A percentile compares a stretch with the other conserved stretches of the same genome.
These are phyloP conservation scores for Bruguiera hainesii DNA, from an alignment of 441 rosid species.

Conservation along the genomic window DNA sequence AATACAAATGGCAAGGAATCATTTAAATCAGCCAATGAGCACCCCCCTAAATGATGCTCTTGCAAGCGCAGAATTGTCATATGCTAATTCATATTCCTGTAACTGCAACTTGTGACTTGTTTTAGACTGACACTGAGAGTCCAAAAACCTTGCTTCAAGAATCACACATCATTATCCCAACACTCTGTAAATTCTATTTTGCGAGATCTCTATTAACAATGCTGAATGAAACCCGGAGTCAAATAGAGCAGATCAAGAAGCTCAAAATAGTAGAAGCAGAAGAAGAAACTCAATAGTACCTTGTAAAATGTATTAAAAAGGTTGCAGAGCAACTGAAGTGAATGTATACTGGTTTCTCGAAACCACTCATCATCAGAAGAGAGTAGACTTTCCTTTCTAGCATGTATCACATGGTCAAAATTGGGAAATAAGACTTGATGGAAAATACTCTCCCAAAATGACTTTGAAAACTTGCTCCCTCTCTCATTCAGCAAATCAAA, in stretches of 20 bases:
- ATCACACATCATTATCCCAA: no score
- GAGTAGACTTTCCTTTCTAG: constrained; percentile 74
- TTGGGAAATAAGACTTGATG: constrained; percentile 97
- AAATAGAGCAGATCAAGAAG: constrained; percentile 37
- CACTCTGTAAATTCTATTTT: no score
- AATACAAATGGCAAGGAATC: no score
- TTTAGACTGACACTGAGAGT: no score
- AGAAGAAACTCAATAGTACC: constrained; percentile 54
- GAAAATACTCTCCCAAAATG: constrained; percentile 99
- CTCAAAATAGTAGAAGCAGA: constrained; percentile 4
- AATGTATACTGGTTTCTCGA: constrained; percentile 97
- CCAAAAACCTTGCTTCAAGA: no score
- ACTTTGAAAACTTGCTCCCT: constrained; percentile 85
- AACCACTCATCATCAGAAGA: constrained; percentile 84
- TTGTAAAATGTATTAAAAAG: constrained; percentile 98
- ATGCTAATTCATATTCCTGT: no score
- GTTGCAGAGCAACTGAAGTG: constrained; percentile 97
- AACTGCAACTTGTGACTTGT: no score
- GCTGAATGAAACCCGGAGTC: constrained; percentile 61
- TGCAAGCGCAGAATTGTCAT: no score
- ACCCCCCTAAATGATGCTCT: no score
- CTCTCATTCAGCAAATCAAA: constrained; percentile 97
- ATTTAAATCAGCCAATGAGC: no score
- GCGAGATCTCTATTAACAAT: no score
- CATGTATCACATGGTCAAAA: constrained; percentile 94